Evolutionary conservation across 1,284 basidiomycete species (phyloP).

Genomic region (Peniophora sp.): DNA sequence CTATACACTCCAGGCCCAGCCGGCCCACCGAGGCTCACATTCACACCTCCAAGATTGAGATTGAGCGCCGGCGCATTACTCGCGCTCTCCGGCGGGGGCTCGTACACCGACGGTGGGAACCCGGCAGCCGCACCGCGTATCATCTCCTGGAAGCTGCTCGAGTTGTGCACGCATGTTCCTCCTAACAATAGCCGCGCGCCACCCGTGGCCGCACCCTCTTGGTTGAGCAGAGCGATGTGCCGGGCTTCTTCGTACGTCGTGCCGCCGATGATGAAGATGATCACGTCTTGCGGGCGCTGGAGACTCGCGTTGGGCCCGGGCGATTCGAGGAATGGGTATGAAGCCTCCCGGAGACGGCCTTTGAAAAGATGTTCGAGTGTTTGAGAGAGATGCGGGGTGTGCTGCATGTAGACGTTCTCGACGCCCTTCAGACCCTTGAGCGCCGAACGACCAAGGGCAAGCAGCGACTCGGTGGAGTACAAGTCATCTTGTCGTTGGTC

Average conservation of each 20-base stretch:
- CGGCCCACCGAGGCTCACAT: conserved; percentile 83
- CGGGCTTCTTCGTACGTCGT: conserved; percentile 92
- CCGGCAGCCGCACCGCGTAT: conserved; percentile 51
- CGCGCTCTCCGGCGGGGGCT: conserved; percentile 61
- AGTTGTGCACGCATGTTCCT: conserved; percentile 91
- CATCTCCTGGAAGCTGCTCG: conserved; percentile 76
- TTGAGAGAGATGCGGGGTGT: conserved; percentile 88
- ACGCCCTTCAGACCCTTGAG: conserved; percentile 95
- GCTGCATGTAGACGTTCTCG: conserved; percentile 99
- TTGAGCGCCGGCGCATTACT: conserved; percentile 70
- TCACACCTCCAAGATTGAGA: conserved; percentile 85
- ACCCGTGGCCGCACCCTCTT: conserved; percentile 45
- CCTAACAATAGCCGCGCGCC: conserved; percentile 79
- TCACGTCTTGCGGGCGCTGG: conserved; percentile 88
- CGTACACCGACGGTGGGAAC: conserved; percentile 60
- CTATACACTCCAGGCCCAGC: conserved; percentile 79
- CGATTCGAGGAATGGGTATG: conserved; percentile 84
- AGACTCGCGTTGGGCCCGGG: conserved; percentile 57
- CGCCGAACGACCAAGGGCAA: conserved; percentile 91
- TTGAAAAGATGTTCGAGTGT: conserved; percentile 88
- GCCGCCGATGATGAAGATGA: conserved; percentile 91
- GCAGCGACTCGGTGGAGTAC: conserved; percentile 92
- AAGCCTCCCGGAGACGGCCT: conserved; percentile 80
- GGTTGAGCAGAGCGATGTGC: conserved; percentile 77
- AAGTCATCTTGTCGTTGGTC: conserved; percentile 97